Evolutionary conservation across 225 moss, liverwort and hornwort species (phyloP).

Genomic region (Polytrichum formosum): DNA sequence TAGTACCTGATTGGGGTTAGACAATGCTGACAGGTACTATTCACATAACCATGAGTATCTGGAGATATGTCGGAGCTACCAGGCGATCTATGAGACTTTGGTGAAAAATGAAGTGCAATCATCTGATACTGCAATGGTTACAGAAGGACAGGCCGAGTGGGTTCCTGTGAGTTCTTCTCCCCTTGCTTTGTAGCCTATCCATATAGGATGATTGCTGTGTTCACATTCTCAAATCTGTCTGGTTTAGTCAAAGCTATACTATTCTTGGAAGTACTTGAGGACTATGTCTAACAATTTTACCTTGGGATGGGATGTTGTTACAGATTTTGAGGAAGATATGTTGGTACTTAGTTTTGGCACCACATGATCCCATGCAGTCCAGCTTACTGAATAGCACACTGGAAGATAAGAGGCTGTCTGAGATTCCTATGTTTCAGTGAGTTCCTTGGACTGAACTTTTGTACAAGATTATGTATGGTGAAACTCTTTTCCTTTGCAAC

Average conservation of each 20-base stretch:
- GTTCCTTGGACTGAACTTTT: conserved; percentile 6
- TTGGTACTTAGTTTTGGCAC: conserved; percentile 90
- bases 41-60: conserved; percentile 87
- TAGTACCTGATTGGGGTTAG: background rate
- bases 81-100: conserved; percentile 90
- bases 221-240: background rate
- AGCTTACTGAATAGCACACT: conserved; percentile 89
- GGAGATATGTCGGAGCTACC: conserved; percentile 97
- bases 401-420: conserved; percentile 95
- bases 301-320: conserved; percentile 20
- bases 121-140: conserved; percentile 54
- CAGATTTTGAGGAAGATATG: conserved; percentile 94
- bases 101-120: conserved; percentile 67
- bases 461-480: background rate
- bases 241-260: too few relatives aligned
- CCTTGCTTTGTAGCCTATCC: background rate
- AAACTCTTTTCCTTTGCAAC: too few relatives aligned
- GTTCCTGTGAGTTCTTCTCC: conserved; percentile 60
- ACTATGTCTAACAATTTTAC: conserved; percentile 9
- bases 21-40: conserved; percentile 70
- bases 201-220: background rate
- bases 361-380: conserved; percentile 93
- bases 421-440: conserved; percentile 95
- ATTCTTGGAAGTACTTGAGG: too few relatives aligned
- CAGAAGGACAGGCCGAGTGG: conserved; percentile 64